Conservation (phyloP, 2,329 filamentous ascomycete species). For the Lecanicillium sp. region DNA sequence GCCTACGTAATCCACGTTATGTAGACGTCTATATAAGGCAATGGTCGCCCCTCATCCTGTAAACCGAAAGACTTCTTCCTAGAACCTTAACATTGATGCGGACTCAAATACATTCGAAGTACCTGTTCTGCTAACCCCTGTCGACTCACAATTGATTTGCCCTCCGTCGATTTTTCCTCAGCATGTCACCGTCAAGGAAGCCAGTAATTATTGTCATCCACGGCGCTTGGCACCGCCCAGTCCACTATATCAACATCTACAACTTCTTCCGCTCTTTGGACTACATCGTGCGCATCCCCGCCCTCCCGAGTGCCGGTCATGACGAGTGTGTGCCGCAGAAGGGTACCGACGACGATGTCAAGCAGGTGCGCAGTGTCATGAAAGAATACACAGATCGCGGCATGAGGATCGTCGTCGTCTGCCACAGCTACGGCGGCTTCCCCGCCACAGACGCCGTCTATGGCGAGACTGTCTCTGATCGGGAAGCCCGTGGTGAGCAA, state of each 20-base stretch:
- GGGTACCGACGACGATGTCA: too few species aligned
- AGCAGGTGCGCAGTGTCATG: too few species aligned
- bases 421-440: constrained; percentile 22
- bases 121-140: too few species aligned
- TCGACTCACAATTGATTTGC: too few species aligned
- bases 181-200: background rate
- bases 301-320: background rate
- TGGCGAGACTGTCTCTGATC: constrained; percentile 18
- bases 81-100: too few species aligned
- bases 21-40: too few species aligned
- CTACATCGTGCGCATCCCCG: background rate
- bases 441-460: constrained; percentile 17
- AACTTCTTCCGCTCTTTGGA: background rate
- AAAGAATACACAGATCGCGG: background rate
- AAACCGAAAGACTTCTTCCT: too few species aligned
- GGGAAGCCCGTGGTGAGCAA: constrained; percentile 13
- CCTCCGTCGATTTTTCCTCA: too few species aligned
- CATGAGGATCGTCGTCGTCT: constrained; percentile 11
- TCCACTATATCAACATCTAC: constrained; percentile 2
- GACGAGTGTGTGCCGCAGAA: too few species aligned
- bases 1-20: too few species aligned
- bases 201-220: constrained; percentile 5
- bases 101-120: too few species aligned
- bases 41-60: too few species aligned
- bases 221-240: constrained; percentile 7